Evolutionary conservation across 352 stramenopile genomes (phyloP), one percentile per base, ranked within the genome.

Genomic region (Saprolegnia parasitica): DNA sequence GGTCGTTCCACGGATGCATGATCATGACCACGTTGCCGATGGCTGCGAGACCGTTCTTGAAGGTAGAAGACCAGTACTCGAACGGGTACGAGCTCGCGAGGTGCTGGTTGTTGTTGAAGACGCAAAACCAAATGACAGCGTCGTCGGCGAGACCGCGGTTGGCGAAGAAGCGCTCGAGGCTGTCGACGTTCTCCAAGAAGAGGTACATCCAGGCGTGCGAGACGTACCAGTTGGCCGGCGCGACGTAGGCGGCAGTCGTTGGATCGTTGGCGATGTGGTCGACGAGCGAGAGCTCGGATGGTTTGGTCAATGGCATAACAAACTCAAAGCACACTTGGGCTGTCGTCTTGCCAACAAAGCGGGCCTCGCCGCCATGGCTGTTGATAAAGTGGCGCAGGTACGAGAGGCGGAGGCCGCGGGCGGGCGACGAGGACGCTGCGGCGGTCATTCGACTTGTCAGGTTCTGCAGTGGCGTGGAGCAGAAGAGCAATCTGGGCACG

Each of bases 181-280:
- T 35, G 26, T 65, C 56, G 32, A 65, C 35, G 9, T 35, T 23
- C n/a, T 49, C 56, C 9, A 65, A 39, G 23, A 65, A 65, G n/a
- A 21, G 20, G 4, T 24, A 32, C 10, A 35, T 65, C 56, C 56
- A 65, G 18, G 18, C 29, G 29, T 65, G 56, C 21, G 18, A 65
- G 18, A 65, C 40, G 21, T 50, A 65, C 56, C 56, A 65, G 16
- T 65, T 39, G 40, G 56, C 56, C n/a, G 37, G 24, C 2, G 2
- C 29, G 5, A 35, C 29, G 29, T 6, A 35, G 2, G 29, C 2
- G 5, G 29, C 29, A 5, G 29, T 35, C 29, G 5, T 35, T 35
- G 29, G 29, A 5, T 35, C 29, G 29, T 35, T 35, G 29, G 29
- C 29, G 29, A 58, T 20, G 21, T 58, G 50, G 50, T 58, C 26